phyloP scores from a whole-genome alignment of 2,329 filamentous ascomycete species.

The Monosporascus cannonballus region DNA sequence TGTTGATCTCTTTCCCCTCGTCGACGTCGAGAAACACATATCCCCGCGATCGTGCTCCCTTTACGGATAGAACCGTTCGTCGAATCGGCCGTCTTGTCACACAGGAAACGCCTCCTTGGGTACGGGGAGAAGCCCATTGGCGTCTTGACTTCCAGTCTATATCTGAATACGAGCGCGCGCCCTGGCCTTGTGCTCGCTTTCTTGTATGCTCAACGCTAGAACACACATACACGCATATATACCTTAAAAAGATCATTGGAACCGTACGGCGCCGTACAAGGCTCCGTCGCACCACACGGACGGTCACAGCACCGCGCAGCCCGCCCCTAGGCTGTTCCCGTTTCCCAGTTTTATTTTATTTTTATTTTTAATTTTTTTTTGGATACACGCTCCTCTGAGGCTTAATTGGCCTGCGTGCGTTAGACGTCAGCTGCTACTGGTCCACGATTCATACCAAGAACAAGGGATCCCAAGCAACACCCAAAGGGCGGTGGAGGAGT shows the following conservation, averaged over 20 bases:
- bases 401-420: slow-evolving; percentile 25
- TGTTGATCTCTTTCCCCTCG: slow-evolving; percentile 8
- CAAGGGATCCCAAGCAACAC: slow-evolving; percentile 16
- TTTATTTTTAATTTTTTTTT: background rate
- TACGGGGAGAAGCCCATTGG: slow-evolving; percentile 29
- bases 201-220: slow-evolving; percentile 19
- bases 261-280: slow-evolving; percentile 17
- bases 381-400: slow-evolving; percentile 17
- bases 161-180: slow-evolving; percentile 26
- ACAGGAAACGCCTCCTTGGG: slow-evolving; percentile 28
- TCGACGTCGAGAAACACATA: slow-evolving; percentile 10
- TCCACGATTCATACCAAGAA: slow-evolving; percentile 18
- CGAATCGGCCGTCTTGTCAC: slow-evolving; percentile 21
- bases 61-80: slow-evolving; percentile 24
- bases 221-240: slow-evolving; percentile 16
- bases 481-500: slow-evolving; percentile 18
- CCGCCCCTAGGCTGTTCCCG: slow-evolving; percentile 19
- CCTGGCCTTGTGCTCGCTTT: slow-evolving; percentile 17
- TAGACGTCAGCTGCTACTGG: slow-evolving; percentile 18
- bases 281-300: slow-evolving; percentile 25
- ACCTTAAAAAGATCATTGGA: slow-evolving; percentile 9
- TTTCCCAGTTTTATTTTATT: slow-evolving; percentile 10
- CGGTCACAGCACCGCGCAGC: slow-evolving; percentile 25
- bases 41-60: slow-evolving; percentile 23
- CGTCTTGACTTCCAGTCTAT: slow-evolving; percentile 19